Evolutionary conservation across 805 yeast genomes (phyloP), one percentile per base, ranked within the genome.

Genomic region (Pichia californica): DNA sequence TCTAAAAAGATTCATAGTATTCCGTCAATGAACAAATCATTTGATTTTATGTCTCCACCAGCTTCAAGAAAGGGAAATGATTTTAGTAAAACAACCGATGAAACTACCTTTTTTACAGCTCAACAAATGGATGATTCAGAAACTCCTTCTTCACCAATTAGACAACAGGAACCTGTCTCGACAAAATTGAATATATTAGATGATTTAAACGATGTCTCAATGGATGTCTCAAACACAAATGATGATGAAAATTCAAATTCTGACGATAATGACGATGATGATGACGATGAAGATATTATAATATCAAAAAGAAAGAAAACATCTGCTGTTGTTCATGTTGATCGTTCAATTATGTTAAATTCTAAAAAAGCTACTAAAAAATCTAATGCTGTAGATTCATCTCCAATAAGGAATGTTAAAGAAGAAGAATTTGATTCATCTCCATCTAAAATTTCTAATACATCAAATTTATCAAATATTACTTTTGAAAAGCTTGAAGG

Each of bases 281-380:
- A 69, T 9, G 73, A 66, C 9, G 73, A 68, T 31, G 75, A 75
- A 2, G 85, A 79, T 14, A 86, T 79, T 31, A 77, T 79, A 16
- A 63, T 77, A n/a, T 68, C 77, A 27, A 64, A 76, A 5, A 70
- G 74, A 53, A 70, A 77, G 54, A 79, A 76, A 36, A 64, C 76
- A 51, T 68, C 69, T 0, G 72, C 63, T 5, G 53, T 68, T 6
- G 53, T 68, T 1, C 67, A 67, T 13, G 66, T 70, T 10, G 63
- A 64, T 35, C 62, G 74, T 39, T 61, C 68, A 0, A 59, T 71
- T 9, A 77, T 70, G 42, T 49, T 78, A 37, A 59, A 59, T 26
- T 58, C 74, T 1, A 49, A 53, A 4, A 59, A 53, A 40, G 52
- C 48, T 11, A 14, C 16, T 2, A 30, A 31, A 21, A 49, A 50